Base-by-base conservation (phyloP, 192 early-diverging fungal species). In the Podila horticola region DNA sequence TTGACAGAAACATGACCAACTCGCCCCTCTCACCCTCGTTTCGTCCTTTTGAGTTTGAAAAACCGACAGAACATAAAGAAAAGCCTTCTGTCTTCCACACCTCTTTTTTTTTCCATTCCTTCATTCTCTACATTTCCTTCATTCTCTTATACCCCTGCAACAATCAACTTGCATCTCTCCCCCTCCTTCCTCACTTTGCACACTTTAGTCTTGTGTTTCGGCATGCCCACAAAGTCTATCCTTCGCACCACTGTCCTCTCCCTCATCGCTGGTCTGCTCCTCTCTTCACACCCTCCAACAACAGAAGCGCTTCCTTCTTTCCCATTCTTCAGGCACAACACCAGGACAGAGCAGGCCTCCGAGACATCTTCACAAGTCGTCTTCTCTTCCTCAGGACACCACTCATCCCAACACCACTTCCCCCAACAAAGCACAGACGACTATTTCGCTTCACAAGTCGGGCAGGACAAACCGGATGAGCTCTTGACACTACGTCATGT, bases 401-500 rank as follows among this genome's bases (percentile, higher is more conserved):
- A 5, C 50, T 5, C n/a, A 20, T 50, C 12, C 2, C 52, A 22
- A 22, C 52, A 55, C 10, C 19, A 20, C 9, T 26, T 26, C 8
- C 22, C 20, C 24, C 64, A 66, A 45, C 68, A 67, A 45, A 55
- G 22, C 52, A 24, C 20, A 24, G 52, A 67, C 38, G 66, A 58
- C 36, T 57, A 29, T 12, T 24, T 24, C 15, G 41, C 8, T 3
- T 20, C 58, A 11, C 26, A 36, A 6, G 38, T 41, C n/a, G 69
- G 58, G 2, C 45, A 62, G 26, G 64, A 66, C 15, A 63, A 51
- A 7, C 75, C 77, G 4, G 77, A 81, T 52, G 50, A 68, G 28
- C 50, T 73, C 49, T 19, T 86, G 24, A 69, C 85, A 0, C 62
- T 86, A 17, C 79, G 69, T n/a, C 85, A 86, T 70, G 33, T 85